phyloP scores from a whole-genome alignment of 2,329 filamentous ascomycete species.

The Fusarium illudens region DNA sequence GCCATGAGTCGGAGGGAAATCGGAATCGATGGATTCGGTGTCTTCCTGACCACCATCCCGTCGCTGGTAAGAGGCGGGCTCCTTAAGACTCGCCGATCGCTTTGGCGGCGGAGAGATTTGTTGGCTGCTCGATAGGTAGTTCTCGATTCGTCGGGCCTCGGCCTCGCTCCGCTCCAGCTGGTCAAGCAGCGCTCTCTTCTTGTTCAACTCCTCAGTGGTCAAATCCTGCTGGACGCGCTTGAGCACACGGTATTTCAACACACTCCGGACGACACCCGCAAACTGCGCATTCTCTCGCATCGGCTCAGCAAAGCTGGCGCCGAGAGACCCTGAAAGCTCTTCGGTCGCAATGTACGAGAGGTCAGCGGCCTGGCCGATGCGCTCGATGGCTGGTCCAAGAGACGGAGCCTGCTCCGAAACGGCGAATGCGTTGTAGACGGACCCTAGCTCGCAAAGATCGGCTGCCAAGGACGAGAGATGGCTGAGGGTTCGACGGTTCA shows the following conservation, averaged over 20 bases:
- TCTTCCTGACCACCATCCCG: conserved; percentile 73
- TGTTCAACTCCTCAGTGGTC: conserved; percentile 90
- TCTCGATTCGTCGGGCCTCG: conserved; percentile 91
- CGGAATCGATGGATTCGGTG: conserved; percentile 91
- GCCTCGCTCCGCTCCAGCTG: conserved; percentile 92
- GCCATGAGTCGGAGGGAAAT: conserved; percentile 90
- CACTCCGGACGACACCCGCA: conserved; percentile 88
- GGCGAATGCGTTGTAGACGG: conserved; percentile 96
- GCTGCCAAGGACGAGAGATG: conserved; percentile 85
- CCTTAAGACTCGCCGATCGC: conserved; percentile 70
- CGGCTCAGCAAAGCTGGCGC: conserved; percentile 93
- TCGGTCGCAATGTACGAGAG: conserved; percentile 96
- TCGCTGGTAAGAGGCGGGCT: conserved; percentile 57
- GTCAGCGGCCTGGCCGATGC: conserved; percentile 92
- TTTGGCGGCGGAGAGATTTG: conserved; percentile 67
- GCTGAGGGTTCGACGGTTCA: conserved; percentile 87
- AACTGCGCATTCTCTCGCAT: conserved; percentile 99
- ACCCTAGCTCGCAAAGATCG: conserved; percentile 91
- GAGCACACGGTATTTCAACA: conserved; percentile 87
- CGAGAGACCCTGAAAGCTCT: conserved; percentile 86
- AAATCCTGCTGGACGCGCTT: conserved; percentile 98
- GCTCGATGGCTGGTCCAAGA: conserved; percentile 91
- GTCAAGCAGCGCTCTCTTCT: conserved; percentile 83
- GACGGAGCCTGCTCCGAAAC: conserved; percentile 90
- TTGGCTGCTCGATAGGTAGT: conserved; percentile 83